Evolutionary conservation across 768 basidiomycete genomes (phyloP), one percentile per base, ranked within the genome.

Genomic region (Butyriboletus loyo): DNA sequence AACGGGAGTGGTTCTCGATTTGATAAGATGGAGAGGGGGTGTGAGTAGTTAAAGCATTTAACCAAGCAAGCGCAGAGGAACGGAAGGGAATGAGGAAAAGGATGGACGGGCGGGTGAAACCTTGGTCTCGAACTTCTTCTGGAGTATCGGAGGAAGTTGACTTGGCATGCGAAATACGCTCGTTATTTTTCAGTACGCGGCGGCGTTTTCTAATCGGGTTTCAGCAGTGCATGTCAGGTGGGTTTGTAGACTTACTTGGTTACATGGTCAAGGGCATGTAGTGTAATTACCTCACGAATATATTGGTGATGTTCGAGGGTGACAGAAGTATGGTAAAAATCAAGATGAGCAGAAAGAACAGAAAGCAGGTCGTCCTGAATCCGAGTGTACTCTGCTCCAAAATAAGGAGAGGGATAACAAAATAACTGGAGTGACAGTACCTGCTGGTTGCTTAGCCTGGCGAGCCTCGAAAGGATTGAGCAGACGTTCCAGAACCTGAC

Each of bases 81-180:
- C 97, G 92, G 75, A 98, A 93, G 1, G 97, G 97, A 10, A 95
- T 81, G 52, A 98, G 83, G 57, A 99, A 73, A 41, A 99, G 88
- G 27, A 96, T 77, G 19, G 96, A 94, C 10, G 97, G 96, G 6
- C 97, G 89, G 7, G 95, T 97, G 72, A 98, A 98, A 25, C 96
- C 96, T 78, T 98, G 97, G 65, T 99, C 97, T 72, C 92, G 91
- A 14, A 90, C 79, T 54, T 91, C 84, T 69, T 86, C 83, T 2
- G 85, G 85, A 2, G 81, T 76, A 22, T 82, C 74, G 7, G 73
- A 71, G 45, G 78, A 74, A 15, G 77, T 66, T 67, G 89, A 86
- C 10, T 78, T 70, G 10, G 85, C 83, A 57, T 85, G 81, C 0
- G 89, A 78, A n/a, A 98, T 77, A 36, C 88, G 89, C 57, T 96